Percentiles rank a stretch among this genome's conserved stretches.
Evolutionary conservation across 2,329 filamentous ascomycete genomes (phyloP).

Genomic region (Chalara sp.): DNA sequence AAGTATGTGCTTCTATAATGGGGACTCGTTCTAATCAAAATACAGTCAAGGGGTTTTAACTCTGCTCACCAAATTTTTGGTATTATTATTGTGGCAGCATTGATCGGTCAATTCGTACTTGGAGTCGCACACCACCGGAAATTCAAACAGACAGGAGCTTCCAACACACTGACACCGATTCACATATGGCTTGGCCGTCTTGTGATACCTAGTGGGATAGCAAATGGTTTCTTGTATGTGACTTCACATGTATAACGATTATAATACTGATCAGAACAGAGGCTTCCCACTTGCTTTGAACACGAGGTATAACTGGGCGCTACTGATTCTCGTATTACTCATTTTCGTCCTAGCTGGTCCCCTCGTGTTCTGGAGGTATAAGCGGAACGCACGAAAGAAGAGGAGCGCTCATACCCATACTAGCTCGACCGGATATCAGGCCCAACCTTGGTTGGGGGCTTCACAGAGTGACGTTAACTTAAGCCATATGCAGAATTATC

Average conservation of each 20-base stretch:
- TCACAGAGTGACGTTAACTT: not conserved
- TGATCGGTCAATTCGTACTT: conserved; percentile 46
- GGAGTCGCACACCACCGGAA: conserved; percentile 50
- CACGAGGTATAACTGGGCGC: conserved; percentile 37
- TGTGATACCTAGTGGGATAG: conserved; percentile 44
- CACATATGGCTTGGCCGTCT: conserved; percentile 53
- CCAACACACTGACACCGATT: conserved; percentile 43
- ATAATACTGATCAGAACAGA: conserved; percentile 23
- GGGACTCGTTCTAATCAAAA: not conserved
- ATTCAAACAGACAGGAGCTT: conserved; percentile 41
- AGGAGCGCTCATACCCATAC: not conserved
- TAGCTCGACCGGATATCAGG: not conserved
- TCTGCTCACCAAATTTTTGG: conserved; percentile 53
- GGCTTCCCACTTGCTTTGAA: conserved; percentile 52
- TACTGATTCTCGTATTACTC: conserved; percentile 39
- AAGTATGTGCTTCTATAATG: conserved; percentile 23
- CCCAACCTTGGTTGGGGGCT: not conserved
- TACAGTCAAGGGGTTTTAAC: conserved; percentile 44
- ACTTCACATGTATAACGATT: not conserved
- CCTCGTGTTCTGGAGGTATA: conserved; percentile 13
- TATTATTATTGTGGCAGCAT: conserved; percentile 42
- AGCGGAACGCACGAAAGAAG: not conserved
- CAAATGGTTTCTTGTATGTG: conserved; percentile 50
- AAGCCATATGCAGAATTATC: not conserved
- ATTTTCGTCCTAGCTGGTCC: conserved; percentile 30